Evolutionary conservation across 1,284 basidiomycete species (phyloP).

Genomic region (Cryptococcus sp.): DNA sequence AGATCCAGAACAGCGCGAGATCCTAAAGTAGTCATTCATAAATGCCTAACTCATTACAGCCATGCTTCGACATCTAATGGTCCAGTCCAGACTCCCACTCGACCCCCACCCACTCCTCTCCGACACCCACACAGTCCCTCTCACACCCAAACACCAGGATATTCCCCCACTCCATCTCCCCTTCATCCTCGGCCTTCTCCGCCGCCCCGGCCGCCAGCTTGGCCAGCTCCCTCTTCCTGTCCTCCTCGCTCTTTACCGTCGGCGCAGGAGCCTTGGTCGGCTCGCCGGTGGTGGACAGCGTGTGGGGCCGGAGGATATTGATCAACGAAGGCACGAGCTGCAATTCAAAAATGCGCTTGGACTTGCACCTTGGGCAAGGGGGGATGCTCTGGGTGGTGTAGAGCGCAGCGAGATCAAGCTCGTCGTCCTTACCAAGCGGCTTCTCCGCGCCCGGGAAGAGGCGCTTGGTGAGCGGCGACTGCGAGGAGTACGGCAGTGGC

Average conservation of each 20-base stretch:
- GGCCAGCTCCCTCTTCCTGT: constrained; percentile 40
- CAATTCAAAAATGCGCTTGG: constrained; percentile 46
- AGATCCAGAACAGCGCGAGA: background rate
- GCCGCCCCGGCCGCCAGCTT: constrained; percentile 26
- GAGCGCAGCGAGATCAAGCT: constrained; percentile 28
- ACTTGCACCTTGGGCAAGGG: constrained; percentile 37
- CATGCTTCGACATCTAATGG: too few species aligned
- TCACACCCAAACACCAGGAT: constrained; percentile 49
- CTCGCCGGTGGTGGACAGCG: constrained; percentile 34
- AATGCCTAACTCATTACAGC: too few species aligned
- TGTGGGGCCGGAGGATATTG: constrained; percentile 35
- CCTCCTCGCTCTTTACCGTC: constrained; percentile 30
- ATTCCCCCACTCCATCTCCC: constrained; percentile 51
- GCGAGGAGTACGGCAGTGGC: constrained; percentile 47
- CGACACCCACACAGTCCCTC: constrained; percentile 46
- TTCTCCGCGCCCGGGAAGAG: constrained; percentile 42
- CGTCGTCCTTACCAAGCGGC: constrained; percentile 40
- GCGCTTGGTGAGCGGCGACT: constrained; percentile 40
- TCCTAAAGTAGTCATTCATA: too few species aligned
- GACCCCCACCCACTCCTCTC: constrained; percentile 50
- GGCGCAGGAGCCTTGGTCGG: constrained; percentile 1
- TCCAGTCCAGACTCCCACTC: constrained; percentile 44
- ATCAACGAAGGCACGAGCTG: constrained; percentile 50
- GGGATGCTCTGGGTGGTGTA: constrained; percentile 37
- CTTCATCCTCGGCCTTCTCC: constrained; percentile 21